Conservation (phyloP, 2,329 filamentous ascomycete species). For the Colletotrichum australisinense region DNA sequence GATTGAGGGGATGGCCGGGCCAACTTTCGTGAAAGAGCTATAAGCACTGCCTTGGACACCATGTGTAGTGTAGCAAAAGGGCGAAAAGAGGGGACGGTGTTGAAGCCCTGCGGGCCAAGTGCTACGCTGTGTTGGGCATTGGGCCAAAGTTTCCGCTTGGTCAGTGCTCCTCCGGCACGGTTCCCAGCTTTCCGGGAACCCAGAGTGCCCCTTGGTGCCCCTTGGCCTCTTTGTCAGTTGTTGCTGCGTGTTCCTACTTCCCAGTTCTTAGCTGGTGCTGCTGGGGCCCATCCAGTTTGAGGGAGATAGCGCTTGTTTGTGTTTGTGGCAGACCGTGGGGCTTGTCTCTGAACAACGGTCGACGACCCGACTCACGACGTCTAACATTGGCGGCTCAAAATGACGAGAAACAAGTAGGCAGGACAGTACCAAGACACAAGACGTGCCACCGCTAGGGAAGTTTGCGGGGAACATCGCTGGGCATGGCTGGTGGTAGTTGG, state of each 20-base stretch:
- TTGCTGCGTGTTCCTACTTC: background rate
- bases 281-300: background rate
- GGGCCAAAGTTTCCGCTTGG: conserved; percentile 25
- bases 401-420: background rate
- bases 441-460: conserved; percentile 3
- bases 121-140: conserved; percentile 1
- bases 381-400: conserved; percentile 1
- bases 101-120: background rate
- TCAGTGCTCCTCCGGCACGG: conserved; percentile 30
- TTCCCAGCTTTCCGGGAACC: conserved; percentile 30
- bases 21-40: background rate
- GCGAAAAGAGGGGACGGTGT: conserved; percentile 7
- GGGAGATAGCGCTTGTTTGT: conserved; percentile 13
- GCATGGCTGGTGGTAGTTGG: background rate
- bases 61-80: conserved; percentile 1
- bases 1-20: background rate
- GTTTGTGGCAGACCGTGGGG: conserved; percentile 11
- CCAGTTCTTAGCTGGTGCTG: conserved; percentile 1
- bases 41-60: background rate
- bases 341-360: background rate
- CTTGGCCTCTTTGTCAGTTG: conserved; percentile 11
- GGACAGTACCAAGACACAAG: conserved; percentile 14
- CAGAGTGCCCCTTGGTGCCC: conserved; percentile 6
- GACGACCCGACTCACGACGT: conserved; percentile 14
- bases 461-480: conserved; percentile 33